Evolutionary conservation across 139 green algal species (phyloP), one percentile per base, ranked within the genome.

Genomic region (Dunaliella sp.): DNA sequence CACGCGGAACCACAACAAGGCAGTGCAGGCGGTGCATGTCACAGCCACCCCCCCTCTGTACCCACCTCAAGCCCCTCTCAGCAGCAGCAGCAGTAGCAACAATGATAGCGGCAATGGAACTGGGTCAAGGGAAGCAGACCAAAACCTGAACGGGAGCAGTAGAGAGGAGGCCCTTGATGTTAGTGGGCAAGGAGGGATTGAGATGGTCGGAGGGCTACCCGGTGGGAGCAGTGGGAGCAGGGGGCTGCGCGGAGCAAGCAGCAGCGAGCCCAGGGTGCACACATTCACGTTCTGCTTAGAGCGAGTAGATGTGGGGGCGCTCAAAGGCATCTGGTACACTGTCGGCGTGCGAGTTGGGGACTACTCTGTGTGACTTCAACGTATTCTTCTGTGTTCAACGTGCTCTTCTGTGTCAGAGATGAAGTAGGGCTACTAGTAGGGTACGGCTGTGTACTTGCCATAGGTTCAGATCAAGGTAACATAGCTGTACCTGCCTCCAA

Each of bases 271-370:
- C 24, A 90, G 16, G 48, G 48, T 65, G 16, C 48, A 92, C 57
- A 86, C 83, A 0, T 95, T 93, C 81, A 95, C 89, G 3, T 95
- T 94, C 38, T 94, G 90, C 80, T 79, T 94, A 80, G 90, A 95
- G 83, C 84, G 80, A 0, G 76, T 92, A 1, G 78, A 77, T 0
- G 37, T 36, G 35, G 93, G 93, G 2, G 35, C 85, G 0, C 88
- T 85, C 22, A 92, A 92, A 87, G 90, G 73, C 73, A 78, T 78
- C 7, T 78, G 73, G 73, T 78, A 78, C 73, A 78, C 73, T 3
- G 73, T 78, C 12, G 73, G 73, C 28, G 73, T 78, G 73, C 7
- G 73, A 36, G 73, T 78, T 12, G 73, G 73, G 22, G 73, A 78
- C 73, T 78, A 78, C 73, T 33, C 28, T 21, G 73, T 78, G 26